Conservation (phyloP, 2,329 filamentous ascomycete species). For the Proliferodiscus dingleyae region DNA sequence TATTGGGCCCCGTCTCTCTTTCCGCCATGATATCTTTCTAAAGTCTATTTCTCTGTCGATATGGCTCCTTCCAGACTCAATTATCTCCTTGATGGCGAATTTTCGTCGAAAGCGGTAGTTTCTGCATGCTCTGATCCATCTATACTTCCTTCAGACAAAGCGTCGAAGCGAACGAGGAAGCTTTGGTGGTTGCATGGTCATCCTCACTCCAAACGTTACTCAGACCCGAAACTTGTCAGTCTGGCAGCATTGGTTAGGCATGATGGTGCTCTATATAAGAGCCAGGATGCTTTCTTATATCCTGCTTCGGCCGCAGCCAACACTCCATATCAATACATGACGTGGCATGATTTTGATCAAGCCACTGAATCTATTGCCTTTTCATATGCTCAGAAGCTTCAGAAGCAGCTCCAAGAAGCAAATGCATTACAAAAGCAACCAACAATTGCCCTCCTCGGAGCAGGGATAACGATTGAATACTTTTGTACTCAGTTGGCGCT, state of each 20-base stretch:
- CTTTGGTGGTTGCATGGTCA: constrained; percentile 32
- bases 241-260: constrained; percentile 28
- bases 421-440: constrained; percentile 26
- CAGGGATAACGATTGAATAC: constrained; percentile 28
- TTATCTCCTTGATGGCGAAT: constrained; percentile 3
- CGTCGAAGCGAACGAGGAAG: constrained; percentile 22
- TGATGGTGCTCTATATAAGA: constrained; percentile 22
- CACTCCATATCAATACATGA: constrained; percentile 23
- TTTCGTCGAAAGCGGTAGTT: constrained; percentile 1
- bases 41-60: background rate
- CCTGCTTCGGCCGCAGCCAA: constrained; percentile 16
- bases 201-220: constrained; percentile 29
- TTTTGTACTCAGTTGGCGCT: constrained; percentile 30
- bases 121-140: constrained; percentile 25
- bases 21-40: background rate
- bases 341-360: constrained; percentile 27
- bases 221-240: constrained; percentile 27
- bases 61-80: constrained; percentile 22
- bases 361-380: constrained; percentile 24
- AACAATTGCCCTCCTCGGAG: constrained; percentile 29
- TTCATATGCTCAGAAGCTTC: constrained; percentile 22
- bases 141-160: constrained; percentile 23
- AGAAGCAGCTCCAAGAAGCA: constrained; percentile 21
- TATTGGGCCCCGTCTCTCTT: background rate
- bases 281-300: constrained; percentile 27